Conservation (phyloP, 225 moss, liverwort and hornwort species). For the Neckera pumila region DNA sequence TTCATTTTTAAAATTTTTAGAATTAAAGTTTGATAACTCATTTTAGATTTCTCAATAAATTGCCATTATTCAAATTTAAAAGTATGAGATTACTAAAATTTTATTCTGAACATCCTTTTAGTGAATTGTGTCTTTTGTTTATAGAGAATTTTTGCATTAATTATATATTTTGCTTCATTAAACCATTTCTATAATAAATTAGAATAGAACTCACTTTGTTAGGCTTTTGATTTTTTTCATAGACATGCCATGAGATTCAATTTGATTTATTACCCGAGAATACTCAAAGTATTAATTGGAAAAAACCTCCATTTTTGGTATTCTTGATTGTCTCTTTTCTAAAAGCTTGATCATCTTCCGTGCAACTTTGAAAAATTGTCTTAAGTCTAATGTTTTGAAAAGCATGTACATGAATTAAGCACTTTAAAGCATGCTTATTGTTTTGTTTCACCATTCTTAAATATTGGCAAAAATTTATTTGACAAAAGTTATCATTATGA, state of each 20-base stretch:
- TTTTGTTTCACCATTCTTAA: neutral
- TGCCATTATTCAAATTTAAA: neutral
- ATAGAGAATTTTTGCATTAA: neutral
- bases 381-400: neutral
- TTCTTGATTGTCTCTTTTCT: too few species aligned
- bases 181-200: fast-evolving
- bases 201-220: too few species aligned
- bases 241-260: neutral
- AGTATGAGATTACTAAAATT: neutral
- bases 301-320: neutral
- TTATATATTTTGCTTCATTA: neutral
- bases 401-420: neutral
- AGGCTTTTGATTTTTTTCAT: neutral
- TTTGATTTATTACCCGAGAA: fast-evolving
- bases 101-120: fast-evolving
- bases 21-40: neutral
- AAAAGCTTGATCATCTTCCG: neutral
- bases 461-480: too few species aligned
- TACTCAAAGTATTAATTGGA: neutral
- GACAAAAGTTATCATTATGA: neutral
- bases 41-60: neutral
- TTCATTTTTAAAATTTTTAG: fast-evolving
- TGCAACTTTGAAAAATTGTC: neutral
- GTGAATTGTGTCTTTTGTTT: too few species aligned
- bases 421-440: neutral